Percentiles rank a stretch among this genome's conserved stretches.
These are phyloP conservation scores for Pezicula radicicola DNA, from an alignment of 2,329 filamentous ascomycete species.

Conservation along the genomic window DNA sequence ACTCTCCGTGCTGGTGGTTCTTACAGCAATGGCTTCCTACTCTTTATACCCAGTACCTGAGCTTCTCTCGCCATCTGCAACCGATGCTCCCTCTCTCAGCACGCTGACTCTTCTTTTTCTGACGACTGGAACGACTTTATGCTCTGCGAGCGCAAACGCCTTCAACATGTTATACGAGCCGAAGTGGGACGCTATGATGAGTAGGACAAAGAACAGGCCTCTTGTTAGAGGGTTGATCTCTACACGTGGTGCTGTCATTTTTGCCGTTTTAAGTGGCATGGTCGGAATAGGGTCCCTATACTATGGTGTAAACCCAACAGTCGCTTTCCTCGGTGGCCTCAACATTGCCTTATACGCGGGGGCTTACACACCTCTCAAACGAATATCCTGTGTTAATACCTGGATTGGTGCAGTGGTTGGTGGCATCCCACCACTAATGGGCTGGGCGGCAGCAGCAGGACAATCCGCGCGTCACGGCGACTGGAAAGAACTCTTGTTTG, in stretches of 20 bases:
- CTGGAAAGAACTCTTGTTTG: slow-evolving; percentile 76
- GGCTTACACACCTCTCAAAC: slow-evolving; percentile 89
- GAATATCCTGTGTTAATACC: slow-evolving; percentile 82
- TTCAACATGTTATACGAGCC: slow-evolving; percentile 98
- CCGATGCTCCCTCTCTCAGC: slow-evolving; percentile 73
- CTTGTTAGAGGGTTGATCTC: slow-evolving; percentile 80
- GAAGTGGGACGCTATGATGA: slow-evolving; percentile 87
- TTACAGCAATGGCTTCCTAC: slow-evolving; percentile 88
- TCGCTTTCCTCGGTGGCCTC: slow-evolving; percentile 75
- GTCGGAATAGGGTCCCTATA: slow-evolving; percentile 73
- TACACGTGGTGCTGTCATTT: slow-evolving; percentile 67
- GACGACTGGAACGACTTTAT: slow-evolving; percentile 83
- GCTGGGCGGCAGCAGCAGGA: slow-evolving; percentile 92
- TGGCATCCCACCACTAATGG: slow-evolving; percentile 94
- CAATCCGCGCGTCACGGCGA: slow-evolving; percentile 73
- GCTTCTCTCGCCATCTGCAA: slow-evolving; percentile 67
- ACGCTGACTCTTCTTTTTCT: slow-evolving; percentile 91
- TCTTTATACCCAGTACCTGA: slow-evolving; percentile 90
- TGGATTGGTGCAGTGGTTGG: slow-evolving; percentile 94
- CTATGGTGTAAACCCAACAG: slow-evolving; percentile 90
- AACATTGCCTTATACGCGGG: slow-evolving; percentile 92
- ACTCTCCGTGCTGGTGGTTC: slow-evolving; percentile 84
- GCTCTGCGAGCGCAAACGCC: slow-evolving; percentile 87
- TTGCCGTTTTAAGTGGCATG: slow-evolving; percentile 71
- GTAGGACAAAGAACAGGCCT: slow-evolving; percentile 85